Conservation (phyloP, 106 monocot species). For the Dioscorea alata region DNA sequence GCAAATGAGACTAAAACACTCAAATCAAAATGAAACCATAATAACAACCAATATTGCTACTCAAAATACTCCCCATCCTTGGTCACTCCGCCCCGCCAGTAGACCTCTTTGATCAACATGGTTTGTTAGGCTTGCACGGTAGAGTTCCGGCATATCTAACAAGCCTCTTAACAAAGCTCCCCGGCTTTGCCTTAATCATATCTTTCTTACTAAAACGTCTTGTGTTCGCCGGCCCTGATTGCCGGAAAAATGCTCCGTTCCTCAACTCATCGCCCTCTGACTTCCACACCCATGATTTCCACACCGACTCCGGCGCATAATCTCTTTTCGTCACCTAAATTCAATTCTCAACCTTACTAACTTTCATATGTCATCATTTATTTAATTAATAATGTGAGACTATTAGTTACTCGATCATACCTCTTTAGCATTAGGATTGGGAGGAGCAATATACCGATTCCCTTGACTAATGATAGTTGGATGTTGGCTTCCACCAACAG, state of each 20-base stretch:
- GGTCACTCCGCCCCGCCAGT: no score
- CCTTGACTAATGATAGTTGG: constrained; percentile 41
- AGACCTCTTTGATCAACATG: constrained; percentile 7
- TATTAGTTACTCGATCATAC: not conserved
- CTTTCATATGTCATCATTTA: not conserved
- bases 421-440: constrained; percentile 20
- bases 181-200: constrained; percentile 16
- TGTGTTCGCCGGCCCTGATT: constrained; percentile 8
- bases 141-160: constrained; percentile 18
- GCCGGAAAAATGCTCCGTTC: constrained; percentile 36
- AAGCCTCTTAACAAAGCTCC: constrained; percentile 14
- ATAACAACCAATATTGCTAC: no score
- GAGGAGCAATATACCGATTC: constrained; percentile 31
- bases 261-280: constrained; percentile 21
- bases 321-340: constrained; percentile 23
- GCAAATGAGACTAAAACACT: no score
- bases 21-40: no score
- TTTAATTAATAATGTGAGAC: not conserved
- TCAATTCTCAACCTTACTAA: not conserved
- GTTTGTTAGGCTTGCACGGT: constrained; percentile 1
- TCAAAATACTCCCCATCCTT: no score
- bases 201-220: not conserved
- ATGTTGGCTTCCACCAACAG: constrained; percentile 33
- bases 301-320: constrained; percentile 9
- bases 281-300: constrained; percentile 37